Conservation (phyloP, 257 asterid species). For the Solanum sparsipilum region DNA sequence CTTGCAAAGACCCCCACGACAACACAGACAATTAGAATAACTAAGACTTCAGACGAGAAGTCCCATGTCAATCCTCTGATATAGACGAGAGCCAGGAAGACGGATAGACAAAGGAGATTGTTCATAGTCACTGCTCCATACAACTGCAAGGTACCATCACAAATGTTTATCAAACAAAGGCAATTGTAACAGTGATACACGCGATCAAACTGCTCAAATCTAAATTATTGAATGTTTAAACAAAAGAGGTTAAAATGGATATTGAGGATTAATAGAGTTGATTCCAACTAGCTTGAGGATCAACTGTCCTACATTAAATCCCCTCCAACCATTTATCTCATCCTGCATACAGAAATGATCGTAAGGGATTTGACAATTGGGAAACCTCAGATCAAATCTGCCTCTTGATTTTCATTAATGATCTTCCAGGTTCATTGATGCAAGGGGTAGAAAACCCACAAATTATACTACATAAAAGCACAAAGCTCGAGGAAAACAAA, state of each 20-base stretch:
- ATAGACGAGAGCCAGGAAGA: conserved; percentile 76
- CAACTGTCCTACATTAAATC: neutral
- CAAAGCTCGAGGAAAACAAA: conserved; percentile 5
- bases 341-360: neutral
- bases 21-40: conserved; percentile 72
- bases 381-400: neutral
- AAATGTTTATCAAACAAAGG: neutral
- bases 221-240: neutral
- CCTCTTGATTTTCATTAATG: neutral
- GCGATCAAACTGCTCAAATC: neutral
- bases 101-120: conserved; percentile 72
- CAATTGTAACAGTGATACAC: neutral
- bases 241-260: neutral
- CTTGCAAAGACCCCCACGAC: conserved; percentile 83
- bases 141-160: conserved; percentile 29
- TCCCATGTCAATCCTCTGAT: conserved; percentile 83
- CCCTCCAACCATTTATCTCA: neutral
- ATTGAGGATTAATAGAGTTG: neutral
- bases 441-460: neutral
- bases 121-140: conserved; percentile 95
- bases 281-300: neutral
- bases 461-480: neutral
- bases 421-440: neutral
- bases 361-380: neutral
- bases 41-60: conserved; percentile 53